phyloP scores from a whole-genome alignment of 108 stramenopile species.

The Heterococcus sp. region DNA sequence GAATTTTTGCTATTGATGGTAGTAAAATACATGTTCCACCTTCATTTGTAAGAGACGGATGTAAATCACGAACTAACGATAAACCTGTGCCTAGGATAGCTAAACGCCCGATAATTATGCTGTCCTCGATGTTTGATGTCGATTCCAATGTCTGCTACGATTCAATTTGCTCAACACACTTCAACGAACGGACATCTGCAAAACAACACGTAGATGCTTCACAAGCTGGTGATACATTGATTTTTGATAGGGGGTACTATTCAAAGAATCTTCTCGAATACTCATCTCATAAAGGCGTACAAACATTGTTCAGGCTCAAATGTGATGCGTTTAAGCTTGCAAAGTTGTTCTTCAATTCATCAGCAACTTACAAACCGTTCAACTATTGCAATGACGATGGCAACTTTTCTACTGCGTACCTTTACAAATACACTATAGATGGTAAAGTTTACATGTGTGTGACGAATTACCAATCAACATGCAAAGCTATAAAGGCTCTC shows the following conservation, averaged over 20 bases:
- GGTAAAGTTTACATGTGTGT: neutral
- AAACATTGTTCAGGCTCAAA: neutral
- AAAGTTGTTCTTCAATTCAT: neutral
- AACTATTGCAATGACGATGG: neutral
- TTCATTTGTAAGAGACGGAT: neutral
- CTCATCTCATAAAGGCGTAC: neutral
- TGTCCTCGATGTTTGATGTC: neutral
- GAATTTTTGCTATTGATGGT: conserved; percentile 1
- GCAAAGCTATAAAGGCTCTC: neutral
- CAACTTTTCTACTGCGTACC: neutral
- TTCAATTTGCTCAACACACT: neutral
- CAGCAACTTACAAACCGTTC: neutral
- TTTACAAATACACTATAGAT: neutral
- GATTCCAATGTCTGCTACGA: neutral
- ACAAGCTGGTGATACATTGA: neutral
- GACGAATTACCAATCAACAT: neutral
- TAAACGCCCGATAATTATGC: neutral
- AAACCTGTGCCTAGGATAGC: neutral
- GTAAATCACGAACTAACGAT: neutral
- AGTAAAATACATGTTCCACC: neutral
- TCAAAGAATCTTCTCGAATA: neutral
- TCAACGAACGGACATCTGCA: neutral
- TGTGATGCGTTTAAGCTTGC: neutral
- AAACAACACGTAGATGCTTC: neutral
- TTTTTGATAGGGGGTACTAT: neutral